Evolutionary conservation across 2,329 filamentous ascomycete genomes (phyloP).

Genomic region (Zymoseptoria ardabiliae): DNA sequence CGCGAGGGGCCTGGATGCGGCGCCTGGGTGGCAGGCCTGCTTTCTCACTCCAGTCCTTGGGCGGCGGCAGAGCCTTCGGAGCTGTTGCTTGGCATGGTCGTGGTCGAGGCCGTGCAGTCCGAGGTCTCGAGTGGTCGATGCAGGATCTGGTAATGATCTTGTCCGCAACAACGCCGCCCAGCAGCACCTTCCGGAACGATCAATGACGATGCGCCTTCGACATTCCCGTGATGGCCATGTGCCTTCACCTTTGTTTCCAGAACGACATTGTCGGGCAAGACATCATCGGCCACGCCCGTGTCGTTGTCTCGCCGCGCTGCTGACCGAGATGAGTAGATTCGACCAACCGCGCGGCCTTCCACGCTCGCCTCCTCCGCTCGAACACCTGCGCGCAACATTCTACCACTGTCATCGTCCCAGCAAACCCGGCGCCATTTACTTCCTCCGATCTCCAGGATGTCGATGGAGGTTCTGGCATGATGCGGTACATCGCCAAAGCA

Average conservation of each 20-base stretch:
- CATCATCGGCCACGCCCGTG: too few species aligned
- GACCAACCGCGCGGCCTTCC: neutral
- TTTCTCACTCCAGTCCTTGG: neutral
- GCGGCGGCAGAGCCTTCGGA: neutral
- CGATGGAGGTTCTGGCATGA: neutral
- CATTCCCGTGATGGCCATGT: neutral
- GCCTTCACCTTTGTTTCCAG: neutral
- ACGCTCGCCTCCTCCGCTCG: too few species aligned
- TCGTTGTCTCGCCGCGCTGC: neutral
- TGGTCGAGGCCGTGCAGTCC: neutral
- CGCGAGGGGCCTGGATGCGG: neutral
- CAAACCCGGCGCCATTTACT: neutral
- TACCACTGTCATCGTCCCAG: neutral
- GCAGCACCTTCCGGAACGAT: neutral
- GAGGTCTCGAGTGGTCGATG: neutral
- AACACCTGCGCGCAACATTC: neutral
- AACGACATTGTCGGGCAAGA: neutral
- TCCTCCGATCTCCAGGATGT: neutral
- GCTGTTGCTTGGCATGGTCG: neutral
- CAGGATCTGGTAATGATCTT: neutral
- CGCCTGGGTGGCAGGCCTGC: too few species aligned
- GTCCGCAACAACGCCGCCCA: too few species aligned
- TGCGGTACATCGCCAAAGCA: neutral
- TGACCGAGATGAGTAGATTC: neutral
- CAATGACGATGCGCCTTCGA: neutral